These are phyloP conservation scores for Hypomyces perniciosus DNA, from an alignment of 2,329 filamentous ascomycete genomes.

Conservation along the genomic window DNA sequence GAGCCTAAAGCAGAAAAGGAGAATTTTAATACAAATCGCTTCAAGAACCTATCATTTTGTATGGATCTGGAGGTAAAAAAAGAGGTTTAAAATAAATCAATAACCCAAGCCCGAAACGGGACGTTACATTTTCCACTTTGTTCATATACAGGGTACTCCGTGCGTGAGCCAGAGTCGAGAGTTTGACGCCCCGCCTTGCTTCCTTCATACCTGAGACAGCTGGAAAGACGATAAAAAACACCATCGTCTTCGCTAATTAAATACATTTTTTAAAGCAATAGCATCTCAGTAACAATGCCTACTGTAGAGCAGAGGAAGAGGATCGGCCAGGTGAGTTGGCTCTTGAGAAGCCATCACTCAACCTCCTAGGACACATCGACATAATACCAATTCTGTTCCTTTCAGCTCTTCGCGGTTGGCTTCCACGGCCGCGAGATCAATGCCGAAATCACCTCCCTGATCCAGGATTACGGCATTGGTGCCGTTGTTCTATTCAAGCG, in stretches of 20 bases:
- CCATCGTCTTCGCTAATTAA: no score
- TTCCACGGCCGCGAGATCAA: constrained; percentile 20
- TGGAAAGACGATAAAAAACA: no score
- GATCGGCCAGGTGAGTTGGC: constrained; percentile 11
- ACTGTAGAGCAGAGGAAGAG: constrained; percentile 13
- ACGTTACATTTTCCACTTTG: constrained; percentile 4
- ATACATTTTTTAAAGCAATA: no score
- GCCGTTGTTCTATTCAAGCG: constrained; percentile 23
- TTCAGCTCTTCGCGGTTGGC: constrained; percentile 22
- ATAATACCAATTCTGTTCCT: background rate
- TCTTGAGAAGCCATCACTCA: background rate
- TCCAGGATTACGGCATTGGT: constrained; percentile 22
- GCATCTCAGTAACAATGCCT: constrained; percentile 5
- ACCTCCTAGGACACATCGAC: background rate
- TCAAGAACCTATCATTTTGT: background rate
- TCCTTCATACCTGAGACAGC: no score
- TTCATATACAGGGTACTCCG: no score
- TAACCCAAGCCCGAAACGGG: background rate
- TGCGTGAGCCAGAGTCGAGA: no score
- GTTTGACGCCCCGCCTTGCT: background rate
- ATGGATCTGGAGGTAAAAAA: background rate
- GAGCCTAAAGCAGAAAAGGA: background rate
- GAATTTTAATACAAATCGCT: background rate
- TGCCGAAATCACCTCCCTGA: constrained; percentile 18
- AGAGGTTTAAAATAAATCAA: background rate